phyloP scores from a whole-genome alignment of 176 grass and related monocot genomes.

The Raddia guianensis region DNA sequence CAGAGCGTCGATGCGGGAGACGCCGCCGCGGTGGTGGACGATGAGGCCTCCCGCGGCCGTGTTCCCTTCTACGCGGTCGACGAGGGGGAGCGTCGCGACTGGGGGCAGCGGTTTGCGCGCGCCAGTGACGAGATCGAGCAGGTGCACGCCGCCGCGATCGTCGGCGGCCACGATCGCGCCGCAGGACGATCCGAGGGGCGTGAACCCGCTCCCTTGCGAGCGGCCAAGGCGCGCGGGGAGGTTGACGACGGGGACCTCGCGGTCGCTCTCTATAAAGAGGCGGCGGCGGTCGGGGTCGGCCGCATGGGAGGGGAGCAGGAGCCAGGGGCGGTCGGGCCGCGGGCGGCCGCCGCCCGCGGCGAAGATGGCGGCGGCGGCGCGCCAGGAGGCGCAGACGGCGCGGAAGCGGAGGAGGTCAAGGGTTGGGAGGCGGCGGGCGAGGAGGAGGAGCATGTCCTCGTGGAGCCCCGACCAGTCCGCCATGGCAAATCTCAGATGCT shows the following conservation, averaged over 20 bases:
- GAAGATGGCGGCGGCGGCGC: constrained; percentile 39
- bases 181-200: constrained; percentile 36
- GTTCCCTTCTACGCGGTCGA: constrained; percentile 9
- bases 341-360: constrained; percentile 5
- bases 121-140: constrained; percentile 35
- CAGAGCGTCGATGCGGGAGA: neutral
- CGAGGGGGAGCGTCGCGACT: constrained; percentile 37
- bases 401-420: constrained; percentile 51
- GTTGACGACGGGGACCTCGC: constrained; percentile 47
- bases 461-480: constrained; percentile 45
- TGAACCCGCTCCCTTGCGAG: constrained; percentile 29
- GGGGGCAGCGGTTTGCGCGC: constrained; percentile 30
- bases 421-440: constrained; percentile 39
- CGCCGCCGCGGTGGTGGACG: neutral
- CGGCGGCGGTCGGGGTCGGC: neutral
- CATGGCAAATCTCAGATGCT: constrained; percentile 27
- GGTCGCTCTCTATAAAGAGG: constrained; percentile 22
- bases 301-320: constrained; percentile 38
- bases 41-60: neutral
- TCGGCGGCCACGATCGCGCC: constrained; percentile 44
- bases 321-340: constrained; percentile 45
- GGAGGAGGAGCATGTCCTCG: constrained; percentile 48
- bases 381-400: constrained; percentile 55
- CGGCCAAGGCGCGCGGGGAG: constrained; percentile 44
- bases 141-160: constrained; percentile 35